phyloP scores from a whole-genome alignment of 345 rosid genomes.

The Xanthoceras sorbifolium region DNA sequence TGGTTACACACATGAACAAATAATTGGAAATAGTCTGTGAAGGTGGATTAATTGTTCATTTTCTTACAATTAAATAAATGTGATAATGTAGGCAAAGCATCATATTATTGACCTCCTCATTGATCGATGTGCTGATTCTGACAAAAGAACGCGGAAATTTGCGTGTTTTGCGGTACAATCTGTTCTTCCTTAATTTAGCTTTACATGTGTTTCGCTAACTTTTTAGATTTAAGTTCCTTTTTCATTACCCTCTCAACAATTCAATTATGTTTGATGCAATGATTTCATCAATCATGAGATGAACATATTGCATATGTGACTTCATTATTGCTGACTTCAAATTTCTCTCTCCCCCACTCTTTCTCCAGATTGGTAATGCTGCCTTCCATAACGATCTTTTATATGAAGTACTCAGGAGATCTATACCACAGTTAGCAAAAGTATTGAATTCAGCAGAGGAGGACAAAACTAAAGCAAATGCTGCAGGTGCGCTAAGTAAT shows the following conservation, averaged over 20 bases:
- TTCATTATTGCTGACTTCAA: background rate
- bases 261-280: background rate
- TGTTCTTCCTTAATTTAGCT: background rate
- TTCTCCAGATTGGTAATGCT: slow-evolving; percentile 83
- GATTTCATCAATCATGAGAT: background rate
- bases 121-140: slow-evolving; percentile 93
- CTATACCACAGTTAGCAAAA: slow-evolving; percentile 79
- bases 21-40: background rate
- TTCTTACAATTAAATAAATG: slow-evolving; percentile 23
- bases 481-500: slow-evolving; percentile 96
- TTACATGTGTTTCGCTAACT: background rate
- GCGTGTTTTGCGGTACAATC: slow-evolving; percentile 90
- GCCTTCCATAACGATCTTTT: slow-evolving; percentile 85
- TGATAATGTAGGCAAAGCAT: slow-evolving; percentile 60
- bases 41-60: slow-evolving; percentile 7
- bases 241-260: background rate
- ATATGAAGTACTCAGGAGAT: slow-evolving; percentile 82
- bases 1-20: background rate
- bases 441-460: slow-evolving; percentile 77
- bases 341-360: background rate
- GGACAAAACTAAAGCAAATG: slow-evolving; percentile 97
- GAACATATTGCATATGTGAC: background rate
- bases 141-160: slow-evolving; percentile 87
- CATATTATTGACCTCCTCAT: slow-evolving; percentile 70
- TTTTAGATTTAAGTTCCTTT: background rate